phyloP scores from a whole-genome alignment of 2,329 filamentous ascomycete genomes.

The Fusarium annulatum region DNA sequence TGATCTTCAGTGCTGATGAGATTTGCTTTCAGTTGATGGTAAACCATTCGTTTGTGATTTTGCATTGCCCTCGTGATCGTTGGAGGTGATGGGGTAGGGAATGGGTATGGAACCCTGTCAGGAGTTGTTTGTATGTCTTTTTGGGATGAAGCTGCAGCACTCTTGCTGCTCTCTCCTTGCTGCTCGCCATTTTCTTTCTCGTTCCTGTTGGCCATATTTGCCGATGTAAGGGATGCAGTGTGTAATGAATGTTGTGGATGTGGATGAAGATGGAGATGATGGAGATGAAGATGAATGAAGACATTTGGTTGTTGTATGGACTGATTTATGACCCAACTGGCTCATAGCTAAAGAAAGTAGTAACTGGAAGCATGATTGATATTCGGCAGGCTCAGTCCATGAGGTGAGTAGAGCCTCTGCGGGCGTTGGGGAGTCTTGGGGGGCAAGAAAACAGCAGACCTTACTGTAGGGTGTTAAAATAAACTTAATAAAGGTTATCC shows the following conservation, averaged over 20 bases:
- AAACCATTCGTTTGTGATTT: background rate
- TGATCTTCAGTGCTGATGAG: background rate
- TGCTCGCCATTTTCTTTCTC: background rate
- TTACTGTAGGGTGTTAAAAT: too few species aligned
- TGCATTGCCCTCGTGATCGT: background rate
- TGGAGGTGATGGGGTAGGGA: background rate
- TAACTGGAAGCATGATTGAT: background rate
- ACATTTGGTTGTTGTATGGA: too few species aligned
- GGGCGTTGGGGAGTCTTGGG: too few species aligned
- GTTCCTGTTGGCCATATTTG: background rate
- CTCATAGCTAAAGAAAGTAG: background rate
- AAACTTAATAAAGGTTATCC: too few species aligned
- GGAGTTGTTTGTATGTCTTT: background rate
- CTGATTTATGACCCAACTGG: background rate
- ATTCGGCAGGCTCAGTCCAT: background rate
- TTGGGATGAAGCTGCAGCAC: background rate
- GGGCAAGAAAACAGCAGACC: background rate
- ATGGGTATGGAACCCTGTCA: background rate
- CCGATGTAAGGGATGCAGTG: background rate
- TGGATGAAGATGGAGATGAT: too few species aligned
- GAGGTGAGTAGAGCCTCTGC: background rate
- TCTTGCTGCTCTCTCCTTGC: background rate
- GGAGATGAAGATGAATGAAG: too few species aligned
- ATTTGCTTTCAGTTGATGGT: background rate
- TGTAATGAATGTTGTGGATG: background rate